Evolutionary conservation across 2,329 filamentous ascomycete species (phyloP).

Genomic region (Exophiala spinifera): DNA sequence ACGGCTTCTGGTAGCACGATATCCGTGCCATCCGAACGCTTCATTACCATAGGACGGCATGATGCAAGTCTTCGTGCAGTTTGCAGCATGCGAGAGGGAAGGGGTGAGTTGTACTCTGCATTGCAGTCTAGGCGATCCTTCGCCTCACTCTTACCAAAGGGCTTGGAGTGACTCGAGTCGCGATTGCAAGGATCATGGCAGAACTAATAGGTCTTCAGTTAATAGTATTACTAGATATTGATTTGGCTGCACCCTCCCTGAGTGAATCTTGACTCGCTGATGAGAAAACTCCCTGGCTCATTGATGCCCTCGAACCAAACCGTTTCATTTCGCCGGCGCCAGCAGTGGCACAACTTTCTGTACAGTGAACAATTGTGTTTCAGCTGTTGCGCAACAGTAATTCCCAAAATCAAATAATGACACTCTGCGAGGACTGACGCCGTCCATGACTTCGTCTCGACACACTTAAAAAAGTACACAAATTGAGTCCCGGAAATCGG

Average conservation of each 20-base stretch:
- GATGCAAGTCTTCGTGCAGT: background rate
- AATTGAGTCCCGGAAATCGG: background rate
- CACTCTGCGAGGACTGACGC: constrained; percentile 6
- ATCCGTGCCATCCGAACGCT: too few species aligned
- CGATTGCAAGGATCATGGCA: background rate
- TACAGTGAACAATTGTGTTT: constrained; percentile 17
- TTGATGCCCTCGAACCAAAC: background rate
- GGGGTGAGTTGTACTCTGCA: too few species aligned
- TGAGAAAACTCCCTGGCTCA: constrained; percentile 6
- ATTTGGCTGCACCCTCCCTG: background rate
- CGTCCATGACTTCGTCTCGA: constrained; percentile 3
- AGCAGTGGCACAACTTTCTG: constrained; percentile 13
- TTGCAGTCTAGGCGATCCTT: background rate
- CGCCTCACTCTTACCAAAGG: constrained; percentile 11
- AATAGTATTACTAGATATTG: constrained; percentile 2
- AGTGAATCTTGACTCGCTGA: background rate
- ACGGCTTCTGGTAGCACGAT: too few species aligned
- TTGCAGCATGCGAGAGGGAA: background rate
- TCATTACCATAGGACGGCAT: background rate
- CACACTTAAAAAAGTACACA: constrained; percentile 14
- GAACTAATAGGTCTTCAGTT: background rate
- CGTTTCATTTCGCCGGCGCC: background rate
- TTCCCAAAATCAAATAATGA: constrained; percentile 6
- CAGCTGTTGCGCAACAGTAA: constrained; percentile 8
- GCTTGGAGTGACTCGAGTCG: too few species aligned